Evolutionary conservation across 2,329 filamentous ascomycete genomes (phyloP).

Genomic region (Hyphodiscus sp.): DNA sequence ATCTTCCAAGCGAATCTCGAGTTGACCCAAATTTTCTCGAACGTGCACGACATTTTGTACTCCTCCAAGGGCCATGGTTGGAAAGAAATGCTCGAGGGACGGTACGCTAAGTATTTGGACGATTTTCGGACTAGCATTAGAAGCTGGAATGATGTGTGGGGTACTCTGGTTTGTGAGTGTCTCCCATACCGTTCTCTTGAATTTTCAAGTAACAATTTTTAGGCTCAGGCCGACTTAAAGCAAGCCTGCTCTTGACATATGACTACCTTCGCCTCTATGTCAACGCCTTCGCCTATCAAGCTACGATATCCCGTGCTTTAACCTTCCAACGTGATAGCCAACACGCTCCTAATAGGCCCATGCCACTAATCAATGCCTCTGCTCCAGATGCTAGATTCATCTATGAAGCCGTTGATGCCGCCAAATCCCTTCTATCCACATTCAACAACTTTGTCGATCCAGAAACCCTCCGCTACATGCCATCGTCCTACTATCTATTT

Average conservation of each 20-base stretch:
- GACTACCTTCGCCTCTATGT: constrained; percentile 69
- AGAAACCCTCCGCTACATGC: constrained; percentile 56
- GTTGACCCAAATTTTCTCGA: constrained; percentile 65
- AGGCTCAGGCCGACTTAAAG: constrained; percentile 60
- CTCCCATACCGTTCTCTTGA: background rate
- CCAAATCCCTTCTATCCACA: constrained; percentile 53
- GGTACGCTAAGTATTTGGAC: constrained; percentile 70
- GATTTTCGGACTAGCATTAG: constrained; percentile 64
- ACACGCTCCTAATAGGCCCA: constrained; percentile 35
- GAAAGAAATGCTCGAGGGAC: constrained; percentile 62
- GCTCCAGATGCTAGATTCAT: constrained; percentile 60
- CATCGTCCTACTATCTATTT: constrained; percentile 55
- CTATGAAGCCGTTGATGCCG: constrained; percentile 58
- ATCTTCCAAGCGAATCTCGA: constrained; percentile 68
- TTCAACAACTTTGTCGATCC: constrained; percentile 55
- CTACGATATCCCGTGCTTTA: constrained; percentile 49
- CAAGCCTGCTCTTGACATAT: constrained; percentile 62
- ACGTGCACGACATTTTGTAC: constrained; percentile 68
- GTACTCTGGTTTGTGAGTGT: constrained; percentile 52
- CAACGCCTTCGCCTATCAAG: constrained; percentile 71
- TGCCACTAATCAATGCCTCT: constrained; percentile 37
- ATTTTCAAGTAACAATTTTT: background rate
- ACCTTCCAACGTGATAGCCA: constrained; percentile 24
- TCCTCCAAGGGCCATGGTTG: constrained; percentile 64
- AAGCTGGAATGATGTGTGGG: constrained; percentile 66